A percentile compares a stretch with the other conserved stretches of the same genome.
Conservation (phyloP, 2,329 filamentous ascomycete species). For the Cryoendolithus antarcticus region DNA sequence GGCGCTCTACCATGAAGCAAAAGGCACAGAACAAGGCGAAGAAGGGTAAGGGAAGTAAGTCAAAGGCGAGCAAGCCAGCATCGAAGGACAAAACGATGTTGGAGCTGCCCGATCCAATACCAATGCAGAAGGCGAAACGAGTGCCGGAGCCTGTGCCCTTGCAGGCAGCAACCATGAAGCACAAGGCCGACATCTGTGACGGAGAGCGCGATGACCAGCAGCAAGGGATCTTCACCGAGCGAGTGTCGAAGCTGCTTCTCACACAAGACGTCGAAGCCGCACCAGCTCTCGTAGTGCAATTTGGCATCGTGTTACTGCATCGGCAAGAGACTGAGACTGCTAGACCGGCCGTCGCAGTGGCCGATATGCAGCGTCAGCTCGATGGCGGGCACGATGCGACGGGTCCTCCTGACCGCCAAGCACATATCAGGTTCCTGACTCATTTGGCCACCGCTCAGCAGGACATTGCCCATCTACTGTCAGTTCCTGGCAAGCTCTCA, state of each 20-base stretch:
- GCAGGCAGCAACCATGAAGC: no score
- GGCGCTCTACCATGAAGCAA: constrained; percentile 2
- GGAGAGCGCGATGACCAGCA: not conserved
- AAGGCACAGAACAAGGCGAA: constrained; percentile 4
- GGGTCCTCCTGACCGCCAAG: not conserved
- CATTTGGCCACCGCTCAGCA: not conserved
- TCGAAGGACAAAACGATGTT: not conserved
- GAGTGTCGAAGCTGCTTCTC: not conserved
- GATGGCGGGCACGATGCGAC: not conserved
- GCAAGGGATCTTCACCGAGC: not conserved
- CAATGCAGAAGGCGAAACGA: not conserved
- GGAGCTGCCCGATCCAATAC: constrained; percentile 1
- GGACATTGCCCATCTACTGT: constrained; percentile 1
- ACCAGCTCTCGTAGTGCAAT: not conserved
- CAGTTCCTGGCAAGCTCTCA: not conserved
- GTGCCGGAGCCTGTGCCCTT: no score
- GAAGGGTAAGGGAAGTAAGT: constrained; percentile 4
- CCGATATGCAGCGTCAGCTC: constrained; percentile 1
- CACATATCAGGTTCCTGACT: not conserved
- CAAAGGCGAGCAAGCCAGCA: not conserved
- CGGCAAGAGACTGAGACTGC: not conserved
- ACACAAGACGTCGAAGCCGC: not conserved
- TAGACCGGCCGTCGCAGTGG: not conserved
- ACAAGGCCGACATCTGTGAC: not conserved
- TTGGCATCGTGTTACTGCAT: constrained; percentile 1